phyloP scores from a whole-genome alignment of 2,329 filamentous ascomycete genomes.

The Penicillium sp. region DNA sequence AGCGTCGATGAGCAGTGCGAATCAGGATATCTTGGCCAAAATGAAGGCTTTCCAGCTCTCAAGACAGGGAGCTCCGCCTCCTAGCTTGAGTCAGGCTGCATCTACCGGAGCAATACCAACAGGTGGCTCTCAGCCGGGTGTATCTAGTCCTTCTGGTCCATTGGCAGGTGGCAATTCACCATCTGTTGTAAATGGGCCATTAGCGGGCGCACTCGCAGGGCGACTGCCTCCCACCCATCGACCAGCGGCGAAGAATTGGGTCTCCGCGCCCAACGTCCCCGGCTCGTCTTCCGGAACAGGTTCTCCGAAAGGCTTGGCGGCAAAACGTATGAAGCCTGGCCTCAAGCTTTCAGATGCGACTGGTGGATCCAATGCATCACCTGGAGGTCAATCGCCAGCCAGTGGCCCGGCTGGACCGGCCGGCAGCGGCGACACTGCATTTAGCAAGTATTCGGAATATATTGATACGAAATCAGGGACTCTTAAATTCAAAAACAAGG shows the following conservation, averaged over 20 bases:
- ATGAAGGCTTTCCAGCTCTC: constrained; percentile 73
- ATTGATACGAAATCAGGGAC: constrained; percentile 92
- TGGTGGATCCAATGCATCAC: constrained; percentile 51
- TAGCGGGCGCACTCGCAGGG: constrained; percentile 39
- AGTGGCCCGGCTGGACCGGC: constrained; percentile 34
- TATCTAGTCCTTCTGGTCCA: constrained; percentile 14
- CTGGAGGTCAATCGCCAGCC: constrained; percentile 44
- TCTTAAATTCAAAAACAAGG: constrained; percentile 90
- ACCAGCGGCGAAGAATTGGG: constrained; percentile 40
- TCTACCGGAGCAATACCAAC: constrained; percentile 43
- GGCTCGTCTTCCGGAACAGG: constrained; percentile 41
- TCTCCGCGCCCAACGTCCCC: constrained; percentile 32
- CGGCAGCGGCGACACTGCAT: constrained; percentile 54
- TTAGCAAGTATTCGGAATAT: constrained; percentile 77
- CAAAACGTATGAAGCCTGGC: constrained; percentile 53
- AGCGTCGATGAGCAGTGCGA: constrained; percentile 40
- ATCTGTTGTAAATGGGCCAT: constrained; percentile 29
- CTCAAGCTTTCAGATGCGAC: constrained; percentile 54
- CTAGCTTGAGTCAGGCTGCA: constrained; percentile 35
- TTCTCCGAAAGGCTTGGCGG: constrained; percentile 50
- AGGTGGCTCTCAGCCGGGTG: constrained; percentile 8
- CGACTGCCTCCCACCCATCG: constrained; percentile 32
- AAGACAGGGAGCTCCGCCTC: constrained; percentile 61
- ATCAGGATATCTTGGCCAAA: constrained; percentile 69
- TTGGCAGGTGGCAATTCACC: constrained; percentile 21